A percentile compares a stretch with the other conserved stretches of the same genome.
phyloP scores from a whole-genome alignment of 2,329 filamentous ascomycete genomes.

The Tolypocladium amazonense region DNA sequence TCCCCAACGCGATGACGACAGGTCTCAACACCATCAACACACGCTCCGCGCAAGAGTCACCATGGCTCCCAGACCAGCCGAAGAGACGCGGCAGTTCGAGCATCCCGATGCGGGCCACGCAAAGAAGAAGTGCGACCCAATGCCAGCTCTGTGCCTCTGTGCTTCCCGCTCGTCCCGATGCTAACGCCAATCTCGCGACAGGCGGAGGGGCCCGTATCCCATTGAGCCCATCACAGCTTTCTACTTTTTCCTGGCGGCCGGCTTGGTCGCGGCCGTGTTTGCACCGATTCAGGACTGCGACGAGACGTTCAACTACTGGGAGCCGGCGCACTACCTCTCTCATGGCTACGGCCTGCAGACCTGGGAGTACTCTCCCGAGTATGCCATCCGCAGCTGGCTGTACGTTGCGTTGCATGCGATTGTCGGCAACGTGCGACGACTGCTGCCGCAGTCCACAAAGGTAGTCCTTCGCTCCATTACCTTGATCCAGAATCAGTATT shows the following conservation, averaged over 20 bases:
- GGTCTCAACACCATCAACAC: constrained; percentile 11
- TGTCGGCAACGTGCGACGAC: constrained; percentile 53
- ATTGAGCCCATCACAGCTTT: constrained; percentile 68
- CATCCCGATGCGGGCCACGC: constrained; percentile 40
- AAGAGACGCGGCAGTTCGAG: constrained; percentile 26
- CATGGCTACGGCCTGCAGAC: constrained; percentile 93
- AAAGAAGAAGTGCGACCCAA: constrained; percentile 34
- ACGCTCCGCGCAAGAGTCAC: constrained; percentile 8
- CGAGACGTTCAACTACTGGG: constrained; percentile 99
- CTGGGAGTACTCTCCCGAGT: constrained; percentile 96
- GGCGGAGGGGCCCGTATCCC: constrained; percentile 44
- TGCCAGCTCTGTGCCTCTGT: background rate
- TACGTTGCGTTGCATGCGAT: constrained; percentile 75
- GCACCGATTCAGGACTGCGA: constrained; percentile 96
- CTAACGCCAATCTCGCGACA: constrained; percentile 11
- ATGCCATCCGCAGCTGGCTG: constrained; percentile 89
- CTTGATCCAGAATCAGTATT: background rate
- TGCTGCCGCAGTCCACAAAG: constrained; percentile 53
- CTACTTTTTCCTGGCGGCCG: constrained; percentile 66
- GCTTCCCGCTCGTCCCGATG: background rate
- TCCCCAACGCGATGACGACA: constrained; percentile 11
- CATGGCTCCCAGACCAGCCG: constrained; percentile 28
- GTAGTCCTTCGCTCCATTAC: constrained; percentile 15
- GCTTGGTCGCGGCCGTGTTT: constrained; percentile 65
- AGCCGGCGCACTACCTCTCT: constrained; percentile 86